Evolutionary conservation across 1,284 basidiomycete genomes (phyloP).

Genomic region (Rhodotorula glutinis): DNA sequence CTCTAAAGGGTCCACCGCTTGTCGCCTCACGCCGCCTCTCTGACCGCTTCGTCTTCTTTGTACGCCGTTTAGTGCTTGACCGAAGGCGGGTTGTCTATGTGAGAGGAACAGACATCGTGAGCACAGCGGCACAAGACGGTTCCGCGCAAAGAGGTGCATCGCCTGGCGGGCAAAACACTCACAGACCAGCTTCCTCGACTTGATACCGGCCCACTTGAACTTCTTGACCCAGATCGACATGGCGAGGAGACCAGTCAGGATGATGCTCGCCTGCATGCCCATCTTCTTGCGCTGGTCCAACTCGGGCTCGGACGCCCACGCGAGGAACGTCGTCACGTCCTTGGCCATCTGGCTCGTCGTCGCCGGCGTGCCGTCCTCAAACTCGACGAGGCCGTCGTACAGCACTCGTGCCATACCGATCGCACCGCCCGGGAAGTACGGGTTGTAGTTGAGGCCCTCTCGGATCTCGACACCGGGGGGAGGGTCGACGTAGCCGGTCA

Average conservation of each 20-base stretch:
- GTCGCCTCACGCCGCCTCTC: background rate
- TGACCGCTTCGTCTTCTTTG: background rate
- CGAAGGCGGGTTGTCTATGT: slow-evolving; percentile 38
- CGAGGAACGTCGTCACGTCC: slow-evolving; percentile 92
- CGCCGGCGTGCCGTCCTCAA: slow-evolving; percentile 91
- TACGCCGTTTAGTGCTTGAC: slow-evolving; percentile 34
- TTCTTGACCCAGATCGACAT: slow-evolving; percentile 85
- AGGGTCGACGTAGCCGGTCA: slow-evolving; percentile 96
- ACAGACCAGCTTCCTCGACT: slow-evolving; percentile 75
- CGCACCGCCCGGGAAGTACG: slow-evolving; percentile 91
- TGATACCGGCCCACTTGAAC: slow-evolving; percentile 89
- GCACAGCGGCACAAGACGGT: background rate
- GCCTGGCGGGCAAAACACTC: background rate
- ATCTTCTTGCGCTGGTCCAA: slow-evolving; percentile 93
- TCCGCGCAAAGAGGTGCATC: background rate
- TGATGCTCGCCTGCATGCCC: slow-evolving; percentile 71
- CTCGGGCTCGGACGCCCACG: slow-evolving; percentile 75
- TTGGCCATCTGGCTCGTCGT: slow-evolving; percentile 99
- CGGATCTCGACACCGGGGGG: slow-evolving; percentile 94
- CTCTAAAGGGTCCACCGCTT: background rate
- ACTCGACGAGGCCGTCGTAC: slow-evolving; percentile 80
- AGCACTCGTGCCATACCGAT: slow-evolving; percentile 98
- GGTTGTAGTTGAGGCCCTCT: slow-evolving; percentile 92
- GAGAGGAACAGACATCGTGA: background rate
- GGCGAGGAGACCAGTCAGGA: slow-evolving; percentile 78